Conservation (phyloP, 31 red algal species). For the Porphyra umbilicalis region DNA sequence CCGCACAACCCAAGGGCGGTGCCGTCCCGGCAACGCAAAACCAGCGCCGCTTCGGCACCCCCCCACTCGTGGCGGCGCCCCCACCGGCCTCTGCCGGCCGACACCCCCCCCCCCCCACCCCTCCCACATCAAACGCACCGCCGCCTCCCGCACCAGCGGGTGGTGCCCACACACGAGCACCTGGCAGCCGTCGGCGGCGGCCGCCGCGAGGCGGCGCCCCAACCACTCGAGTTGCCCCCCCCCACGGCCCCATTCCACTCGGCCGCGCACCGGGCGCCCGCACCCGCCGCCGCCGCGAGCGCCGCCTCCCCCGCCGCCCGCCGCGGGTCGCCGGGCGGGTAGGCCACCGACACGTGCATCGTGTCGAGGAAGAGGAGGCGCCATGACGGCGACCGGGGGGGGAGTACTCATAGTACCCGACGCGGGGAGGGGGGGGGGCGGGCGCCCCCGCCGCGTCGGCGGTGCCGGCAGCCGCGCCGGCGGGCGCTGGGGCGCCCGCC, state of each 20-base stretch:
- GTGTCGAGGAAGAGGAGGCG: conserved; percentile 75
- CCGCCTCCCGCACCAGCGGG: conserved; percentile 30
- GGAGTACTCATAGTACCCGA: conserved; percentile 10
- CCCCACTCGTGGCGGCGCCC: too few relatives aligned
- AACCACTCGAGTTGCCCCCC: conserved; percentile 58
- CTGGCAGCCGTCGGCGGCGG: conserved; percentile 1
- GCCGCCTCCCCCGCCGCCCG: conserved; percentile 24
- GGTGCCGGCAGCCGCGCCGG: too few relatives aligned
- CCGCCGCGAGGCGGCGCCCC: conserved; percentile 12
- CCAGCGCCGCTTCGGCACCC: too few relatives aligned
- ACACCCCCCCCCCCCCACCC: background rate
- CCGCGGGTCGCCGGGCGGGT: conserved; percentile 9
- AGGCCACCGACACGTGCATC: conserved; percentile 45
- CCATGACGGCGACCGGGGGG: conserved; percentile 18
- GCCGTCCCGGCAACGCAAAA: too few relatives aligned
- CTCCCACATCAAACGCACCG: background rate
- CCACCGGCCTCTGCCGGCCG: too few relatives aligned
- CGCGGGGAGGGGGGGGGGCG: background rate
- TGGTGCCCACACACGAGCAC: conserved; percentile 62
- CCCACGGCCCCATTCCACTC: conserved; percentile 64
- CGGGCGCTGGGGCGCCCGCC: background rate
- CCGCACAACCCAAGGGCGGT: too few relatives aligned
- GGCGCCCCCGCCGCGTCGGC: background rate
- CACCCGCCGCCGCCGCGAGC: conserved; percentile 16
- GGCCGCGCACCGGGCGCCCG: conserved; percentile 34